Percentiles rank a stretch among this genome's conserved stretches.
phyloP scores from a whole-genome alignment of 2,329 filamentous ascomycete species.

The Neurospora crassa region DNA sequence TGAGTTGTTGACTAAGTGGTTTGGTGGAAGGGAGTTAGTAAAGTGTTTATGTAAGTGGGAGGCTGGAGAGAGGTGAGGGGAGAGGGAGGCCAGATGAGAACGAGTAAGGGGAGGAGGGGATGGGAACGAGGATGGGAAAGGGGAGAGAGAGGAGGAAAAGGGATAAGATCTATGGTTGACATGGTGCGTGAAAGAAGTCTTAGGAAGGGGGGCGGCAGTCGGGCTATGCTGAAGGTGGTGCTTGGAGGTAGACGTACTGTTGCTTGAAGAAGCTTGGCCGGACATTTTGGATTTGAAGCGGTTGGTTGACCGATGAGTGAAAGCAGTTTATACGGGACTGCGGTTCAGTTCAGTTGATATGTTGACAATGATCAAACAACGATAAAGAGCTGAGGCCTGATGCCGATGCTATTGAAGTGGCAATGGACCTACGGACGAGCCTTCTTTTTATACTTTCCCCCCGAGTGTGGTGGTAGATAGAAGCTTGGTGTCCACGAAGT shows the following conservation, averaged over 20 bases:
- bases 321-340: background rate
- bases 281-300: background rate
- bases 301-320: background rate
- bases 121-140: background rate
- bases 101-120: background rate
- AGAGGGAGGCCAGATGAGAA: background rate
- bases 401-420: background rate
- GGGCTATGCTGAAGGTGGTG: background rate
- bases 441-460: background rate
- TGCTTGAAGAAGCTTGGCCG: background rate
- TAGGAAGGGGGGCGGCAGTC: background rate
- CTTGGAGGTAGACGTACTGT: background rate
- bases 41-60: background rate
- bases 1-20: background rate
- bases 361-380: background rate
- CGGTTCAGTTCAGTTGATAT: background rate
- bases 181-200: background rate
- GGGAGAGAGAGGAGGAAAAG: background rate
- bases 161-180: background rate
- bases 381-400: background rate
- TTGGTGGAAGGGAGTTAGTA: background rate
- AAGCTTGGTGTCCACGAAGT: background rate
- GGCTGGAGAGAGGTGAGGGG: background rate
- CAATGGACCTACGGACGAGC: background rate
- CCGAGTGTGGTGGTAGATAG: background rate